These are phyloP conservation scores for Kewa caespitosa DNA, from an alignment of 179 eudicot genomes.

Conservation along the genomic window DNA sequence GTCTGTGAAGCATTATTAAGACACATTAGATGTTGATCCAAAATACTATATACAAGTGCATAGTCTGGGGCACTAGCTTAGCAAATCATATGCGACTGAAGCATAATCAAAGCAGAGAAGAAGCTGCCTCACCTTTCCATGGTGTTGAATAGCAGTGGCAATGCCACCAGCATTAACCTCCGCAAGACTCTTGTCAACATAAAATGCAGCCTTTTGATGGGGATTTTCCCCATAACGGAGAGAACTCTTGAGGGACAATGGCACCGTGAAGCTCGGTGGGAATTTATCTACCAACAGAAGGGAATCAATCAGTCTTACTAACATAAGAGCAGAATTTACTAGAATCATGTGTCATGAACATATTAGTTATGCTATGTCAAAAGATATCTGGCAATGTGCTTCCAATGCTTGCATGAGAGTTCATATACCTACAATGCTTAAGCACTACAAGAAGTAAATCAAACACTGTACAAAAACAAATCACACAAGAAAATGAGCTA, in stretches of 20 bases:
- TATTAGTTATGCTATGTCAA: slow-evolving; percentile 2
- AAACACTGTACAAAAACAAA: no score
- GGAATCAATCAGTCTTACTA: slow-evolving; percentile 18
- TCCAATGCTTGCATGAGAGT: neutral
- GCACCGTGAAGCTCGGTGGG: slow-evolving; percentile 76
- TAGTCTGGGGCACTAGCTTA: neutral
- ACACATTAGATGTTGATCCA: neutral
- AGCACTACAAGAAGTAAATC: neutral
- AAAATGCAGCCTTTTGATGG: slow-evolving; percentile 95
- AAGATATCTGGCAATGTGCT: neutral
- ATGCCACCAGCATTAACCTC: slow-evolving; percentile 95
- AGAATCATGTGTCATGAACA: neutral
- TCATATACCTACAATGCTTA: neutral
- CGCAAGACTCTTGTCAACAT: slow-evolving; percentile 82
- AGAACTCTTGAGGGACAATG: slow-evolving; percentile 63
- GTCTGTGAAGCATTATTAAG: no score
- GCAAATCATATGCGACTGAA: neutral
- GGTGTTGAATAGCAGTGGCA: slow-evolving; percentile 92
- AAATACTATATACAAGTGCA: neutral
- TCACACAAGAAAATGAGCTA: neutral
- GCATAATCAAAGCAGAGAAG: neutral
- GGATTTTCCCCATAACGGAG: slow-evolving; percentile 99
- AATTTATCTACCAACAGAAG: slow-evolving; percentile 53
- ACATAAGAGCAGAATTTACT: neutral
- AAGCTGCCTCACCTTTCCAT: slow-evolving; percentile 77